Evolutionary conservation across 2,329 filamentous ascomycete species (phyloP).

Genomic region (Thermothelomyces thermophilus): DNA sequence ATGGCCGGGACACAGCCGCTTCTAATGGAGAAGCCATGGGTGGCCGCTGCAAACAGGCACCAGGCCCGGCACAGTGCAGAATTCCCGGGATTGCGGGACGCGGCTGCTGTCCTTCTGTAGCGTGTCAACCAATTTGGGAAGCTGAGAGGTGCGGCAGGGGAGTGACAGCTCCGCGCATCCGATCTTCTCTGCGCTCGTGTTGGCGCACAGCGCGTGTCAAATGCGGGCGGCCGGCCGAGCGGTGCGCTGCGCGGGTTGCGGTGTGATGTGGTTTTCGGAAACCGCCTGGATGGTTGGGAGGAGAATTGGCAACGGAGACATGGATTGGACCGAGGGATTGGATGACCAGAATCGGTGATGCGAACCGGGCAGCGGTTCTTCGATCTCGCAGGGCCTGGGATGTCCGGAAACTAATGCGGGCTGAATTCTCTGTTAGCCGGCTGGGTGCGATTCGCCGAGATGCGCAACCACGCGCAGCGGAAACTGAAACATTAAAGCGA

Average conservation of each 20-base stretch:
- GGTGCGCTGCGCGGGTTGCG: background rate
- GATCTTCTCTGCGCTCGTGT: constrained; percentile 9
- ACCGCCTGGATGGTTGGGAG: background rate
- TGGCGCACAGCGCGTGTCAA: constrained; percentile 7
- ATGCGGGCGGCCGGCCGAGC: constrained; percentile 13
- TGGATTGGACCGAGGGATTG: constrained; percentile 2
- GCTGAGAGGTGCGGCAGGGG: constrained; percentile 15
- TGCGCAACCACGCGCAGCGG: constrained; percentile 12
- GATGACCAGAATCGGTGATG: background rate
- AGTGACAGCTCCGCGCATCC: constrained; percentile 18
- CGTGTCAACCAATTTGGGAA: constrained; percentile 15
- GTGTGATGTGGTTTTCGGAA: background rate
- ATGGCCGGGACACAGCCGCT: constrained; percentile 23
- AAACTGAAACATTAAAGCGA: constrained; percentile 20
- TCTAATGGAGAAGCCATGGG: constrained; percentile 25
- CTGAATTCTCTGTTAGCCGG: constrained; percentile 13
- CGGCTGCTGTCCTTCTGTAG: constrained; percentile 9
- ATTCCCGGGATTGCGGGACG: constrained; percentile 1
- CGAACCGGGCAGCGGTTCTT: background rate
- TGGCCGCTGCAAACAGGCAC: constrained; percentile 1
- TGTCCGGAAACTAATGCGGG: background rate
- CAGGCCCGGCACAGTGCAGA: constrained; percentile 5
- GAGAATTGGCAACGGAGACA: background rate
- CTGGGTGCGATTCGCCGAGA: constrained; percentile 10
- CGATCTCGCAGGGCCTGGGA: constrained; percentile 9